Evolutionary conservation across 306 rosid species (phyloP).

Genomic region (Medicago arabica): DNA sequence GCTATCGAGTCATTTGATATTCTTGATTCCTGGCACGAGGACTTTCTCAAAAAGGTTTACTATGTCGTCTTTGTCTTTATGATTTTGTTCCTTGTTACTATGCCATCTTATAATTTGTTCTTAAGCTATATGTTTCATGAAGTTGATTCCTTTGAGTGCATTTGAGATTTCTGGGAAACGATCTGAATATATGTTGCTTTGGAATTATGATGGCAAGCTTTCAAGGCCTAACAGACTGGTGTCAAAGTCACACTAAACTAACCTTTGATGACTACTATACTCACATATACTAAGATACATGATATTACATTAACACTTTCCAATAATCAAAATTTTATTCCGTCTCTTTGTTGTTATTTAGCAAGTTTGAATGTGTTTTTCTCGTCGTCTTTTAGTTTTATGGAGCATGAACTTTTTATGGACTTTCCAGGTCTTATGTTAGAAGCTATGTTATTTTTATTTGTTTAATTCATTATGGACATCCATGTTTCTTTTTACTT

Average conservation of each 20-base stretch:
- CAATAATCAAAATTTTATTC: not conserved
- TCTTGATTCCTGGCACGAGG: constrained; percentile 95
- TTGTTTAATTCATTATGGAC: no score
- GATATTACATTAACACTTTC: not conserved
- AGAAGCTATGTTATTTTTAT: not conserved
- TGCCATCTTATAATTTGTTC: no score
- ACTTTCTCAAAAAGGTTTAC: constrained; percentile 88
- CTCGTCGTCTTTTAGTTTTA: not conserved
- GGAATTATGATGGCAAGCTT: not conserved
- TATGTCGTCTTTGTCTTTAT: constrained; percentile 15
- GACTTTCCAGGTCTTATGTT: no score
- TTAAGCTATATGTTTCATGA: not conserved
- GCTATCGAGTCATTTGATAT: constrained; percentile 87
- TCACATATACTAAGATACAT: not conserved
- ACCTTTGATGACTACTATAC: not conserved
- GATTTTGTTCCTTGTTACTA: not conserved
- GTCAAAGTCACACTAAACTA: not conserved
- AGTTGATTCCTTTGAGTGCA: no score
- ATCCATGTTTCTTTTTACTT: no score
- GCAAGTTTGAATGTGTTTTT: not conserved
- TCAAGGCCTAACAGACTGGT: not conserved
- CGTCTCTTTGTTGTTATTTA: not conserved
- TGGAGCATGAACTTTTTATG: not conserved
- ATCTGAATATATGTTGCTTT: no score
- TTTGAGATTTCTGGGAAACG: no score